Evolutionary conservation across 768 basidiomycete genomes (phyloP).

Genomic region (Leucosporidium scottii): DNA sequence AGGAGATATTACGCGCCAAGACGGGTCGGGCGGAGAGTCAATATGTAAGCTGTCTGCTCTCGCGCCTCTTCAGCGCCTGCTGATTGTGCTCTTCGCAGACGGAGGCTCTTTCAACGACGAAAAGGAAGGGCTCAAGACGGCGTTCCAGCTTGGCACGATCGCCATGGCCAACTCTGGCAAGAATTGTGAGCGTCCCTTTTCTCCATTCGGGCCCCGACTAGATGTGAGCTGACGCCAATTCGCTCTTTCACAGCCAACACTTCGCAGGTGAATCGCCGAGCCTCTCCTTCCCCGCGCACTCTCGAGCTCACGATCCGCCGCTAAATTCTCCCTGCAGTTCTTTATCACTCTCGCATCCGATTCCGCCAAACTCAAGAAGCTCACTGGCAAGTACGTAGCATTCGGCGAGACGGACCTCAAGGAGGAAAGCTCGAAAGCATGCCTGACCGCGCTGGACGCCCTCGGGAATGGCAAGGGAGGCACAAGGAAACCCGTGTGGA

Average conservation of each 20-base stretch:
- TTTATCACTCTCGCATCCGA: conserved; percentile 50
- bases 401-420: conserved; percentile 44
- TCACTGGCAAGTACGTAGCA: conserved; percentile 51
- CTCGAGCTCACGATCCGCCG: background rate
- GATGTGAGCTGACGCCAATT: background rate
- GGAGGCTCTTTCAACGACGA: conserved; percentile 52
- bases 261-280: conserved; percentile 21
- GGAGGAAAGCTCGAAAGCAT: conserved; percentile 39
- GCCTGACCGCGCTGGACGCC: conserved; percentile 43
- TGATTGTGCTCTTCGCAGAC: conserved; percentile 34
- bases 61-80: background rate
- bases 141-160: conserved; percentile 47
- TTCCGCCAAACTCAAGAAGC: conserved; percentile 46
- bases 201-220: too few relatives aligned
- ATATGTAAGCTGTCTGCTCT: conserved; percentile 37
- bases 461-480: conserved; percentile 43
- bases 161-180: conserved; percentile 54
- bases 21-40: conserved; percentile 53
- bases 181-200: conserved; percentile 40
- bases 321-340: conserved; percentile 45
- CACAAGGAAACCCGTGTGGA: conserved; percentile 45
- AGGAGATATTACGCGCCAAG: conserved; percentile 53
- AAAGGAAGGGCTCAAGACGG: conserved; percentile 49
- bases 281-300: conserved; percentile 1
- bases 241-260: conserved; percentile 20